A percentile compares a stretch with the other conserved stretches of the same genome.
phyloP scores from a whole-genome alignment of 352 stramenopile species.

The Blastocystis sp. region DNA sequence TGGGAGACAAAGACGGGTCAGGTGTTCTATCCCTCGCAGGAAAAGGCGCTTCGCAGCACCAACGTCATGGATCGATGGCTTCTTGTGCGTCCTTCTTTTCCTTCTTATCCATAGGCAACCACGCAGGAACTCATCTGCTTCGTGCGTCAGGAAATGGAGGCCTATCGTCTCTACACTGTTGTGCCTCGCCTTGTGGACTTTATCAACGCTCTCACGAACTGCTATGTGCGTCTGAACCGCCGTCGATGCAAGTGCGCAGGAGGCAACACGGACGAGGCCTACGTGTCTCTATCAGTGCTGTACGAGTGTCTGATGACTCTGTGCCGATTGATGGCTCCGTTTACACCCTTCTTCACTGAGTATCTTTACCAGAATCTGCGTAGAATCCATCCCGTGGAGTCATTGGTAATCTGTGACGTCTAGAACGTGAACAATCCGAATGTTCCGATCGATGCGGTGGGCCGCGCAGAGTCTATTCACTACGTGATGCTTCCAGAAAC shows the following conservation, averaged over 20 bases:
- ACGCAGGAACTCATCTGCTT: constrained; percentile 94
- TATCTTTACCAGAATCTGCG: constrained; percentile 98
- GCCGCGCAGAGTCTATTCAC: constrained; percentile 85
- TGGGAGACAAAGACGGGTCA: constrained; percentile 76
- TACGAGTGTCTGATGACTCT: constrained; percentile 93
- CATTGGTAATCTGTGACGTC: constrained; percentile 62
- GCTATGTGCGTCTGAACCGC: constrained; percentile 96
- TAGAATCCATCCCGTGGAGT: constrained; percentile 82
- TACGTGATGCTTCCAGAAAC: constrained; percentile 88
- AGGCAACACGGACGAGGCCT: constrained; percentile 76
- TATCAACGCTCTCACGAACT: constrained; percentile 97
- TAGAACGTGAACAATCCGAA: constrained; percentile 52
- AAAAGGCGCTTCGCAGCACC: constrained; percentile 78
- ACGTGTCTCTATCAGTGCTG: constrained; percentile 82
- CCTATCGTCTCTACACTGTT: constrained; percentile 98
- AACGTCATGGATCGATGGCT: constrained; percentile 99
- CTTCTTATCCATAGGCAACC: constrained; percentile 70
- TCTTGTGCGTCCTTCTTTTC: constrained; percentile 66
- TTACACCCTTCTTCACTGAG: constrained; percentile 98
- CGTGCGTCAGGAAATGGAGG: constrained; percentile 91
- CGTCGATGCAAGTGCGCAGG: constrained; percentile 89
- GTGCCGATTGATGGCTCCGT: constrained; percentile 89
- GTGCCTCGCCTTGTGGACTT: constrained; percentile 92
- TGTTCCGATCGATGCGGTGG: constrained; percentile 77
- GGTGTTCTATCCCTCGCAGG: constrained; percentile 81